These are phyloP conservation scores for Fusarium sp. DNA, from an alignment of 2,329 filamentous ascomycete species.

Conservation along the genomic window DNA sequence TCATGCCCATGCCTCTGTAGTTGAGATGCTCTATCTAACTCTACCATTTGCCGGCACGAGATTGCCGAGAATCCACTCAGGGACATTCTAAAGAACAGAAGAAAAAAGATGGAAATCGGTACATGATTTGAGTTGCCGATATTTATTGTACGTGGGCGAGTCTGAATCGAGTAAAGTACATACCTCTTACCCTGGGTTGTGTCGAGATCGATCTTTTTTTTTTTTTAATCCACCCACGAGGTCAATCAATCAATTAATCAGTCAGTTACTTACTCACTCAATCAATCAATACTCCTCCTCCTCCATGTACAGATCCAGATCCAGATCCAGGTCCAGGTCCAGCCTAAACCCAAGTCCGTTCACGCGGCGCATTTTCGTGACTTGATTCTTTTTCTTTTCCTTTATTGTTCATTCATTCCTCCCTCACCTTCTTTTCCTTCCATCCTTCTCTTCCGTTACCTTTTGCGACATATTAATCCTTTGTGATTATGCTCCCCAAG, in stretches of 20 bases:
- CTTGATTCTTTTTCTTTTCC: conserved; percentile 1
- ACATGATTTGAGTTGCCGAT: conserved; percentile 8
- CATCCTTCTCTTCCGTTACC: background rate
- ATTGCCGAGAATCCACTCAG: conserved; percentile 37
- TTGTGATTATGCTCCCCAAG: conserved; percentile 1
- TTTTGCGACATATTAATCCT: background rate
- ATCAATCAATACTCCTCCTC: background rate
- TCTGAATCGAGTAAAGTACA: conserved; percentile 33
- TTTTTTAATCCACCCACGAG: conserved; percentile 23
- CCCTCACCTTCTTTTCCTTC: background rate
- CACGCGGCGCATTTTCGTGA: conserved; percentile 31
- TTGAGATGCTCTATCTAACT: conserved; percentile 17
- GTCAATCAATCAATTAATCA: conserved; percentile 6
- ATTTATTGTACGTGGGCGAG: conserved; percentile 24
- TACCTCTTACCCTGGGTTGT: background rate
- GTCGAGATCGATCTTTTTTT: conserved; percentile 7
- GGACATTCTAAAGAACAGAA: conserved; percentile 1
- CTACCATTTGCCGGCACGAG: conserved; percentile 28
- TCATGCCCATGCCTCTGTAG: conserved; percentile 2
- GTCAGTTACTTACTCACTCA: too few relatives aligned
- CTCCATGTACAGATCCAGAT: background rate
- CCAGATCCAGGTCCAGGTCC: background rate
- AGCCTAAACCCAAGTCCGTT: background rate
- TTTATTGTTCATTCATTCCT: conserved; percentile 6
- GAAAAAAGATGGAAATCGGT: conserved; percentile 12